Conservation (phyloP, 805 yeast genomes). For the Millerozyma miso region DNA sequence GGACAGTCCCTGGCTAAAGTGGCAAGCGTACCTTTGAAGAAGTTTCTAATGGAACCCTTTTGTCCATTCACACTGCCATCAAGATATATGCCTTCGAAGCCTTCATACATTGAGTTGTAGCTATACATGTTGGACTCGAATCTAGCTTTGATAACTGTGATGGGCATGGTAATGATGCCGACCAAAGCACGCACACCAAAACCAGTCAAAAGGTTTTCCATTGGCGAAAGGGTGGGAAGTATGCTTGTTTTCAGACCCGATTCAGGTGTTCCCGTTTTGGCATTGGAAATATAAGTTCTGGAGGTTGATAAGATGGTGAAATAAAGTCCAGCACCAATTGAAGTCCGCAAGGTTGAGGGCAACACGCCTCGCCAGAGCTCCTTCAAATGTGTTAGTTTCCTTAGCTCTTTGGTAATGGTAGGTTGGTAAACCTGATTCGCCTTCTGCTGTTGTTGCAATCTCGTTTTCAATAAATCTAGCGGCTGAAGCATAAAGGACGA, state of each 20-base stretch:
- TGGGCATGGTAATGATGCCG: constrained; percentile 90
- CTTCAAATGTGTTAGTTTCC: constrained; percentile 33
- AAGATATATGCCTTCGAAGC: constrained; percentile 52
- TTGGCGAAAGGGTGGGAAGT: constrained; percentile 68
- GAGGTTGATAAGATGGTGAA: constrained; percentile 64
- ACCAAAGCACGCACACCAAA: constrained; percentile 74
- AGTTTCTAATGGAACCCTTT: constrained; percentile 51
- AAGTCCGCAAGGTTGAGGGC: constrained; percentile 86
- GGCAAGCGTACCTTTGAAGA: constrained; percentile 83
- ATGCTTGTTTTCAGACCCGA: constrained; percentile 8
- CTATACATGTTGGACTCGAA: constrained; percentile 77
- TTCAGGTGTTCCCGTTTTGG: constrained; percentile 7
- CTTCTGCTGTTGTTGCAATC: constrained; percentile 50
- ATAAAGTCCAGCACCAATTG: constrained; percentile 86
- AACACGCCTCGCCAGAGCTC: constrained; percentile 91
- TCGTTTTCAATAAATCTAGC: constrained; percentile 79
- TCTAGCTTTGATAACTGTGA: constrained; percentile 84
- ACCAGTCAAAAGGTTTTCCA: constrained; percentile 73
- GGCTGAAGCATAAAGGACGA: constrained; percentile 84
- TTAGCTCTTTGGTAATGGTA: constrained; percentile 37
- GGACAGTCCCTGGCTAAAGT: constrained; percentile 92
- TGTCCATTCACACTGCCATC: constrained; percentile 10
- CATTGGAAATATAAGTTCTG: constrained; percentile 47
- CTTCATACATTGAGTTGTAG: constrained; percentile 61
- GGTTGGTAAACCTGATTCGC: constrained; percentile 19